Evolutionary conservation across 2,329 filamentous ascomycete species (phyloP), one percentile per base, ranked within the genome.

Genomic region (Aaosphaeria arxii): DNA sequence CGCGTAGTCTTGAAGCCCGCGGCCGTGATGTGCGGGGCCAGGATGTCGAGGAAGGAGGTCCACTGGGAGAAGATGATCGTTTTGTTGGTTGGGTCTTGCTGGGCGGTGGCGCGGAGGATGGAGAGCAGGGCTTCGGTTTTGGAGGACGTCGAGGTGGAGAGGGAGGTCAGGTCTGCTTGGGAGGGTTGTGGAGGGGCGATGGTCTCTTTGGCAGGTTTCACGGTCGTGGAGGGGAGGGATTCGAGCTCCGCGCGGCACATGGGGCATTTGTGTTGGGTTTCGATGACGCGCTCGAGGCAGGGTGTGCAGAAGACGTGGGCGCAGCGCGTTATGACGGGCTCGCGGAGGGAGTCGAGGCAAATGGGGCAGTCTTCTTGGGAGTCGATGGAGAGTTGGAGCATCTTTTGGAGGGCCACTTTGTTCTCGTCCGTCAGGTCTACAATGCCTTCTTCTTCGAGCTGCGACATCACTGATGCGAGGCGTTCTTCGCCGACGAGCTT

Each of bases 311-410:
- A 96, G 1, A 84, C 77, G 66, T 96, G 91, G 29, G 88, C 89
- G 71, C 91, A 96, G 42, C 85, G 82, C 1, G 90, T 95, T 59
- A 96, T 95, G 45, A 94, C 83, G 0, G 91, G 89, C 4, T 81
- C 74, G 29, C 83, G 82, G 3, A 92, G 76, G 0, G 76, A 73
- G 30, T 95, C 89, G 31, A 91, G 80, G 67, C 91, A 96, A 44
- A 96, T 81, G 0, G 88, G 78, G 61, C 91, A 96, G 50, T 91
- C 86, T 58, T 95, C 91, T 52, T 89, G 87, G 41, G 78, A 86
- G 54, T 95, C 89, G 46, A 92, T 87, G 52, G 83, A 84, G 6
- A 95, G 75, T 50, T 88, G 84, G 4, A 95, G 78, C 44, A 91
- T 81, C 46, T 87, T 81, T 59, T 91, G 89, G 11, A 95, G 74